Conservation (phyloP, 345 rosid species). For the Erysimum cheiranthoides region DNA sequence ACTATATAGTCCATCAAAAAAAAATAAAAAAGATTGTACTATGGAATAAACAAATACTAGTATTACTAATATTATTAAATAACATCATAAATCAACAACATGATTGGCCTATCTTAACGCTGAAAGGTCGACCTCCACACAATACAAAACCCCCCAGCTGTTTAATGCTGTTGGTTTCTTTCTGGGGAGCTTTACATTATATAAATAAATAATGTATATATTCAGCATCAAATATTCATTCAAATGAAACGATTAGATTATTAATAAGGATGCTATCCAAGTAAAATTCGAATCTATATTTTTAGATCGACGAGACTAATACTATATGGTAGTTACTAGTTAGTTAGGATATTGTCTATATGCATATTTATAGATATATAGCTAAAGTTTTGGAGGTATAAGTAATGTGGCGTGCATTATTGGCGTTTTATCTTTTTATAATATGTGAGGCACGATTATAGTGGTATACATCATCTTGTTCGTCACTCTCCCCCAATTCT, state of each 20-base stretch:
- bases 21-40: neutral
- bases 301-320: slow-evolving; percentile 25
- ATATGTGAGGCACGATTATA: slow-evolving; percentile 42
- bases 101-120: slow-evolving; percentile 43
- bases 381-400: slow-evolving; percentile 37
- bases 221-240: slow-evolving; percentile 26
- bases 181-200: slow-evolving; percentile 39
- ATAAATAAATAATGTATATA: slow-evolving; percentile 16
- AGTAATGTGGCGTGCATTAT: slow-evolving; percentile 47
- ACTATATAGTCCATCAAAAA: neutral
- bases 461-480: slow-evolving; percentile 47
- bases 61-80: neutral
- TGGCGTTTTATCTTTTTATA: slow-evolving; percentile 32
- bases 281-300: slow-evolving; percentile 29
- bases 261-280: slow-evolving; percentile 22
- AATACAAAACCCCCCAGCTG: slow-evolving; percentile 42
- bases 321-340: slow-evolving; percentile 40
- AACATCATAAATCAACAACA: slow-evolving; percentile 19
- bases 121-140: slow-evolving; percentile 50
- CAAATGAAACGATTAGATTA: slow-evolving; percentile 20
- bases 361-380: neutral
- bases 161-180: slow-evolving; percentile 46
- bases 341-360: slow-evolving; percentile 31
- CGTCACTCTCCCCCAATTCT: slow-evolving; percentile 42
- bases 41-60: slow-evolving; percentile 10